Percentiles rank a stretch among this genome's conserved stretches.
These are phyloP conservation scores for Misopates orontium DNA, from an alignment of 257 asterid genomes.

Conservation along the genomic window DNA sequence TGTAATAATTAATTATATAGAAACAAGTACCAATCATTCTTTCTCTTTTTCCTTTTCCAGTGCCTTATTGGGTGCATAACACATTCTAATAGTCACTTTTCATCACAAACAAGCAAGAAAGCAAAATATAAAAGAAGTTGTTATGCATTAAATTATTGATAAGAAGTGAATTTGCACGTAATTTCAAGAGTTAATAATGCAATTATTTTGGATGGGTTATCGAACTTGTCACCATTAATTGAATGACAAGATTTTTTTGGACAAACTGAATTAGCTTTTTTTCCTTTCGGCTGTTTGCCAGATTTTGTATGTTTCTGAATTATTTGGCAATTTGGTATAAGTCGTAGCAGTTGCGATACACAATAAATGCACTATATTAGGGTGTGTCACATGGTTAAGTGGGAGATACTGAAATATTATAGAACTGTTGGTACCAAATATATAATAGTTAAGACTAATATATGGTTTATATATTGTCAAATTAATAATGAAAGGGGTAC, in stretches of 20 bases:
- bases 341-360: neutral
- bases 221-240: neutral
- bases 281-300: neutral
- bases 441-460: neutral
- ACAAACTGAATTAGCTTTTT: too few relatives aligned
- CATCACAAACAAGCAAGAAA: neutral
- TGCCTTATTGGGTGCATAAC: conserved; percentile 17
- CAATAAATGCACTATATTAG: neutral
- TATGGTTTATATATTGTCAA: conserved; percentile 4
- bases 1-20: neutral
- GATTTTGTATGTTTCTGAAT: conserved; percentile 8
- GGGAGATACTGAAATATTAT: neutral
- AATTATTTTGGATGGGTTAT: neutral
- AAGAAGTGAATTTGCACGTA: neutral
- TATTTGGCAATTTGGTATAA: conserved; percentile 16
- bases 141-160: neutral
- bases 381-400: conserved; percentile 2
- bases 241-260: neutral
- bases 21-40: conserved; percentile 21
- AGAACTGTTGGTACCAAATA: neutral
- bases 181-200: neutral
- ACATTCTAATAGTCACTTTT: conserved; percentile 12
- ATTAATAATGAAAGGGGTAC: neutral
- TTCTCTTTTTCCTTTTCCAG: conserved; percentile 2
- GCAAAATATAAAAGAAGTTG: neutral